A percentile compares a stretch with the other conserved stretches of the same genome.
These are phyloP conservation scores for Cercospora janseana DNA, from an alignment of 2,329 filamentous ascomycete genomes.

Conservation along the genomic window DNA sequence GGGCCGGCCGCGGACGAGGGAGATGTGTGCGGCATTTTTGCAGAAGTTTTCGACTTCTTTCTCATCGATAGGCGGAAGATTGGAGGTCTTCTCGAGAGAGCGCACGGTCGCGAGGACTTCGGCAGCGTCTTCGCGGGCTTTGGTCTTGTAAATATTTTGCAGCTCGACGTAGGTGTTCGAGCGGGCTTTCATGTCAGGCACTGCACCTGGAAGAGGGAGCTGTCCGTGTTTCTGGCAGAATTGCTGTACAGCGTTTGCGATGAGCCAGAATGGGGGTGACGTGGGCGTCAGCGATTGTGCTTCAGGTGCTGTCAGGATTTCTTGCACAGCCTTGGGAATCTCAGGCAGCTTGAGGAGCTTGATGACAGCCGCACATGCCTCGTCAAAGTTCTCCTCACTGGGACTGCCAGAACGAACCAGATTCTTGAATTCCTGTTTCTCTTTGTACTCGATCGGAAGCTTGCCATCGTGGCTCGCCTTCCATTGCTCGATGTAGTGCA, in stretches of 20 bases:
- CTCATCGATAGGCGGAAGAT: slow-evolving; percentile 54
- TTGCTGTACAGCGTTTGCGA: slow-evolving; percentile 71
- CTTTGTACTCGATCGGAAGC: slow-evolving; percentile 71
- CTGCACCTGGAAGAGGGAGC: slow-evolving; percentile 77
- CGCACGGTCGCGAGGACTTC: slow-evolving; percentile 70
- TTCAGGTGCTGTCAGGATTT: slow-evolving; percentile 73
- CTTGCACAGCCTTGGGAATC: slow-evolving; percentile 66
- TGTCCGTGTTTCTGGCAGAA: slow-evolving; percentile 73
- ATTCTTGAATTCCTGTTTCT: slow-evolving; percentile 80
- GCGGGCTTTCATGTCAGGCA: slow-evolving; percentile 97
- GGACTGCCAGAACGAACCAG: slow-evolving; percentile 72
- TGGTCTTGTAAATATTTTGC: slow-evolving; percentile 88
- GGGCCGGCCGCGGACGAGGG: slow-evolving; percentile 68
- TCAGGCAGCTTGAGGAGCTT: slow-evolving; percentile 74
- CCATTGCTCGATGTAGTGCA: slow-evolving; percentile 82
- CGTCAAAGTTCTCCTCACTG: slow-evolving; percentile 89
- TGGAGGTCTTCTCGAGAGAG: slow-evolving; percentile 48
- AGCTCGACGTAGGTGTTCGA: slow-evolving; percentile 85
- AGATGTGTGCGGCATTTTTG: slow-evolving; percentile 91
- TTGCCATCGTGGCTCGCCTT: slow-evolving; percentile 66
- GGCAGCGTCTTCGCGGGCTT: slow-evolving; percentile 73
- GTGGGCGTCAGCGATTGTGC: slow-evolving; percentile 47
- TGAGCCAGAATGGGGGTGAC: slow-evolving; percentile 79
- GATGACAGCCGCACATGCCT: slow-evolving; percentile 81
- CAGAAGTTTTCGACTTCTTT: slow-evolving; percentile 87